Evolutionary conservation across 2,329 filamentous ascomycete species (phyloP), one percentile per base, ranked within the genome.

Genomic region (Nemania sp.): DNA sequence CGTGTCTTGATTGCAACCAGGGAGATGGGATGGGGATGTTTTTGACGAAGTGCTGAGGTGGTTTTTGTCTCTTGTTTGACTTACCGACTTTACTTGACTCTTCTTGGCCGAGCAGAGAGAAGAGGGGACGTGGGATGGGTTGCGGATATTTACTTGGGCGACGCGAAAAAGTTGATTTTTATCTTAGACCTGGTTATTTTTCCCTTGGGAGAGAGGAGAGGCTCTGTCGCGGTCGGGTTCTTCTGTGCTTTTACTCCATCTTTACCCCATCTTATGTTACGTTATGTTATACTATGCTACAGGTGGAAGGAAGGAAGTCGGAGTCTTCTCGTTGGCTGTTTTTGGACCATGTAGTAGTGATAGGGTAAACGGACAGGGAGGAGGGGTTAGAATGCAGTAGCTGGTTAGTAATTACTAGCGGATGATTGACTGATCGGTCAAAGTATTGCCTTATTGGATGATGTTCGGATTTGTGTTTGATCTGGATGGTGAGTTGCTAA

Each of bases 1-100:
- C 72, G n/a, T 75, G 72, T 43, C 45, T 77, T 8, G 70, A 74
- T 45, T 73, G 72, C n/a, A 0, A 22, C 18, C 73, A 77, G 55
- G 65, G 67, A 0, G 57, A 57, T 15, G 66, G 62, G 7, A 52
- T 72, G 10, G 75, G 75, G 54, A 35, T 77, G 64, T 74, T 72
- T 45, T 35, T 77, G 49, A n/a, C 67, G 10, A 75, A 69, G 24
- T 77, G 75, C 60, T 72, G 38, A 47, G 62, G 18, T 43, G 2
- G 35, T 27, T 2, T n/a, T 8, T 8, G 29, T 22, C 22, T 45
- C 6, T 45, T 49, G 6, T 5, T 52, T 52, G 38, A 15, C 11
- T 41, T 10, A 41, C 38, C 47, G 43, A 7, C 8, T 3, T 56
- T 8, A 5, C 53, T 26, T 1, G 1, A 35, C n/a, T 13, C 18